Evolutionary conservation across 1,284 basidiomycete species (phyloP), one percentile per base, ranked within the genome.

Genomic region (Apiotrichum gracile): DNA sequence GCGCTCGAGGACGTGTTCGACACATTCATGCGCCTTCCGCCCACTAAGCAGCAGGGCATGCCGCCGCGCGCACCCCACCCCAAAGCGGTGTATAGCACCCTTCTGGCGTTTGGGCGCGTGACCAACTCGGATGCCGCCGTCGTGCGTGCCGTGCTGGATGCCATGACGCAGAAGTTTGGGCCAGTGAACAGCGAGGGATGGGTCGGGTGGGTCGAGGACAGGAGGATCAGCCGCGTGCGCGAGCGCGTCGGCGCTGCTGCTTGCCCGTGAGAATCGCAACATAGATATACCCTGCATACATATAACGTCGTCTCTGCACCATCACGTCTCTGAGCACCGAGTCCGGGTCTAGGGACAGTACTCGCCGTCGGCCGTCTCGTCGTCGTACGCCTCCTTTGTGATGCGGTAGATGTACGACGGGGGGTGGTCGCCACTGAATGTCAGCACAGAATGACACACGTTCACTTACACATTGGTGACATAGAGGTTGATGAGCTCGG

Each of bases 401-500:
- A 94, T 78, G 60, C 89, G 80, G 72, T 93, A 91, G 65, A 93
- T 86, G 54, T 90, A 92, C 27, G 90, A 88, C 26, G 90, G 91
- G 37, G 91, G 88, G 69, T 93, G 90, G 70, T 93, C 90, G 38
- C 90, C 90, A 66, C 90, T 93, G 61, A 27, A 58, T 12, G 46
- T 54, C 38, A 60, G 60, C 26, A 44, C 13, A 35, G 27, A 22
- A 21, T 24, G 41, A 51, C 2, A 10, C 49, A 53, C 16, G 13
- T 17, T 7, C 2, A 83, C 89, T 79, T 70, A 92, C 91, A 93
- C 88, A 65, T 98, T 98, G 12, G 93, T 97, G 65, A 97, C 91
- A 70, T 91, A 94, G 19, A 92, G 86, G 69, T 93, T 88, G 50
- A 98, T 83, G 57, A 96, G 76, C 69, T 96, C 90, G 13, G 93